phyloP scores from a whole-genome alignment of 2,329 filamentous ascomycete species.

The Calonectria crousiana region DNA sequence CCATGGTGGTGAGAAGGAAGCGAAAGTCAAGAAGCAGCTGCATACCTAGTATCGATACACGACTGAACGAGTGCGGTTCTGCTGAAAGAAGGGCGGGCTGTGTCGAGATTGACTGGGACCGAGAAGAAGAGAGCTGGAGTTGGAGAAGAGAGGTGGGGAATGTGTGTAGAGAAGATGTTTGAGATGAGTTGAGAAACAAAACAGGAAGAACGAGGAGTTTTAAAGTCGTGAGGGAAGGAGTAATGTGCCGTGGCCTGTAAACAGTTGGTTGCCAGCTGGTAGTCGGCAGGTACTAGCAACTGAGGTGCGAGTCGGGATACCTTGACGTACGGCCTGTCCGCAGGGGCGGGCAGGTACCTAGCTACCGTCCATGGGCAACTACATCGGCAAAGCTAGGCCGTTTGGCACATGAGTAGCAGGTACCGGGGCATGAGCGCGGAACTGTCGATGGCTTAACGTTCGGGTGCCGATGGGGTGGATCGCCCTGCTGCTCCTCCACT shows the following conservation, averaged over 20 bases:
- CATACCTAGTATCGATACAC: constrained; percentile 38
- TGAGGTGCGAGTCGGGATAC: constrained; percentile 14
- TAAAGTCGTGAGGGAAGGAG: constrained; percentile 39
- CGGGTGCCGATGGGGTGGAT: constrained; percentile 28
- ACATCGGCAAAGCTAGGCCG: constrained; percentile 13
- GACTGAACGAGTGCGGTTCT: constrained; percentile 37
- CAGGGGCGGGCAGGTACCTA: constrained; percentile 10
- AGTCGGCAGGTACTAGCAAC: constrained; percentile 14
- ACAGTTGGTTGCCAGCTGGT: constrained; percentile 32
- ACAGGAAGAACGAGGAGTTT: constrained; percentile 40
- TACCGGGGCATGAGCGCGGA: constrained; percentile 18
- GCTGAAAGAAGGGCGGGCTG: constrained; percentile 32
- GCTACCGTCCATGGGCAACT: constrained; percentile 8
- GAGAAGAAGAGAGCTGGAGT: constrained; percentile 23
- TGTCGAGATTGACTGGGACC: constrained; percentile 27
- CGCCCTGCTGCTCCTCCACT: constrained; percentile 14
- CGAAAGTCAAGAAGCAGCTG: constrained; percentile 3
- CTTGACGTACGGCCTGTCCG: constrained; percentile 12
- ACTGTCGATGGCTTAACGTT: constrained; percentile 30
- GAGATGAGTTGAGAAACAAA: constrained; percentile 32
- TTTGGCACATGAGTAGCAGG: constrained; percentile 26
- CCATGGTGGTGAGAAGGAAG: neutral
- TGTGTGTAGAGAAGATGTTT: constrained; percentile 37
- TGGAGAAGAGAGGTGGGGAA: constrained; percentile 39
- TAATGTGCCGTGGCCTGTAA: constrained; percentile 33